phyloP scores from a whole-genome alignment of 345 rosid species.

The Linum lewisii region DNA sequence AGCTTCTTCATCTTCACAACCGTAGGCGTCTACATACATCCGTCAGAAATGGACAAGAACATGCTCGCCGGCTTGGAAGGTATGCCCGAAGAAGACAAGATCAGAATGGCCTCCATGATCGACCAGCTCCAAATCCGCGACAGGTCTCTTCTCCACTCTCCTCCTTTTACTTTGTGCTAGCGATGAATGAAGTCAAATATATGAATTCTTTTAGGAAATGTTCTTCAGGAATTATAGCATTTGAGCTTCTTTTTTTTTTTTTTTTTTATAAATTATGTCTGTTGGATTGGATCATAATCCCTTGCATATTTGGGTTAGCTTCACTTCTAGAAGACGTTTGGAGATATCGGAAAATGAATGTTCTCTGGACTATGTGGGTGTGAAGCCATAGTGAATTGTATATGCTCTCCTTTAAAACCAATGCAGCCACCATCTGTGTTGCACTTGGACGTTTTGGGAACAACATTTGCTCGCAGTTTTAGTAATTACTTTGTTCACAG shows the following conservation, averaged over 20 bases:
- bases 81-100: constrained; percentile 66
- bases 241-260: neutral
- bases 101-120: constrained; percentile 68
- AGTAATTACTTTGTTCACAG: neutral
- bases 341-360: neutral
- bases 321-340: neutral
- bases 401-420: constrained; percentile 62
- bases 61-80: constrained; percentile 79
- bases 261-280: too few relatives aligned
- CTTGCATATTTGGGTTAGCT: neutral
- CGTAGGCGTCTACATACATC: neutral
- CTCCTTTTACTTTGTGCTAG: neutral
- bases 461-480: constrained; percentile 17
- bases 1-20: too few relatives aligned
- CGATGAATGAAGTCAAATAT: too few relatives aligned
- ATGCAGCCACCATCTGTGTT: constrained; percentile 27
- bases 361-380: constrained; percentile 13
- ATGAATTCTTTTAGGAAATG: too few relatives aligned
- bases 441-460: constrained; percentile 76
- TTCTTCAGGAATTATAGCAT: neutral
- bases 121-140: constrained; percentile 88
- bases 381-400: constrained; percentile 32
- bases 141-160: constrained; percentile 34
- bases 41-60: constrained; percentile 52
- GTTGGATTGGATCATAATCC: neutral